Percentiles rank a stretch among this genome's conserved stretches.
These are phyloP conservation scores for Penicillium fimorum DNA, from an alignment of 495 filamentous ascomycete genomes.

Conservation along the genomic window DNA sequence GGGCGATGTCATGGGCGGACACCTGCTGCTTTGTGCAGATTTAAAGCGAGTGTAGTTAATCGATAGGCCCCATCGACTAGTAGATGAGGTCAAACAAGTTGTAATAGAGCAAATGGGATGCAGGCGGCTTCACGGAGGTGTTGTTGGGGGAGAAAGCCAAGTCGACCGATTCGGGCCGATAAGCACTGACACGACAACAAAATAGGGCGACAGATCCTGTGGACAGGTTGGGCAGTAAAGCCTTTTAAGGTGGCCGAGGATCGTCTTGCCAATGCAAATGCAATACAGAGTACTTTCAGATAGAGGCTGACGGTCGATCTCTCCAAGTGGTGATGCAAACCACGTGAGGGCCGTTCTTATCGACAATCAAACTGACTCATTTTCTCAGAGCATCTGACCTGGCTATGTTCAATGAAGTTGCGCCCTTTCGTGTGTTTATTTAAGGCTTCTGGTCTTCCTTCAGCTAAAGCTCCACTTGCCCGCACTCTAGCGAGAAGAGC, in stretches of 20 bases:
- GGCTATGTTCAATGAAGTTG: constrained; percentile 26
- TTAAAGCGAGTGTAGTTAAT: constrained; percentile 15
- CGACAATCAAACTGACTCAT: constrained; percentile 23
- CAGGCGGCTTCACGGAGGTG: constrained; percentile 14
- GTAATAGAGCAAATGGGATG: constrained; percentile 16
- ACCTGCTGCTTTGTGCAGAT: constrained; percentile 30
- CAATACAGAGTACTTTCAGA: not conserved
- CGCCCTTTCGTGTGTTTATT: constrained; percentile 18
- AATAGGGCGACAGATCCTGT: not conserved
- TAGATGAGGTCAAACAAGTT: constrained; percentile 3
- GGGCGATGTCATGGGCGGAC: constrained; percentile 62
- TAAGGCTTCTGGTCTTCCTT: constrained; percentile 18
- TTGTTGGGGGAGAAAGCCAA: constrained; percentile 31
- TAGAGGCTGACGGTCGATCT: constrained; percentile 4
- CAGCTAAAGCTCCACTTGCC: constrained; percentile 18
- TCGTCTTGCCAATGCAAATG: not conserved
- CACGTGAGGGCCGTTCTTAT: constrained; percentile 31
- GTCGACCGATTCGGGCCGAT: constrained; percentile 24
- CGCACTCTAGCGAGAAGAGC: constrained; percentile 14
- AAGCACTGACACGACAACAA: constrained; percentile 4
- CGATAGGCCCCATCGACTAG: constrained; percentile 39
- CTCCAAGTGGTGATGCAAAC: constrained; percentile 22
- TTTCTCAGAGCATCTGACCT: constrained; percentile 1
- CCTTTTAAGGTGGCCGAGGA: not conserved
- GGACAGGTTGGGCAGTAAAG: not conserved